Evolutionary conservation across 1,284 basidiomycete species (phyloP), one percentile per base, ranked within the genome.

Genomic region (Cryptococcus depauperatus): DNA sequence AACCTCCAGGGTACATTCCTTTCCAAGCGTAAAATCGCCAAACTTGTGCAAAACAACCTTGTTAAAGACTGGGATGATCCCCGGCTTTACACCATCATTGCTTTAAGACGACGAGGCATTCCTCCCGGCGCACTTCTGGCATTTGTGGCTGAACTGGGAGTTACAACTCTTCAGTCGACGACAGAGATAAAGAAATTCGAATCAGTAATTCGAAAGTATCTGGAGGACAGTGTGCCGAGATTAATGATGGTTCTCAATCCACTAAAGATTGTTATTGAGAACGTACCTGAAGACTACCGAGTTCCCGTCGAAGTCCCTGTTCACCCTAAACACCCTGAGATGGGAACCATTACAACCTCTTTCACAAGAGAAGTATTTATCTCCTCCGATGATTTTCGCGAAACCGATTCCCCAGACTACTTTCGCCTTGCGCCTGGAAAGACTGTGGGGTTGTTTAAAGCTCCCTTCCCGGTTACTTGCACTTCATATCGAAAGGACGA

Each of bases 1-100:
- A 91, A 84, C 62, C 72, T 99, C 38, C 89, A 95, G 57, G 95
- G 95, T 21, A 93, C 93, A 13, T 83, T 99, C 69, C 91, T 86
- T 76, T 96, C 91, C 7, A 99, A 99, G 73, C 85, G 95, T 38
- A 98, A 97, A 73, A 88, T 99, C 56, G 76, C 85, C 51, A 80
- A 83, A 48, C 80, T 99, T 5, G 93, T 99, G 39, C 81, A 85
- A 49, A 81, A 85, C 53, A 78, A 79, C 3, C 79, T 85, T 59
- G 93, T 99, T 35, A 78, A 75, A 41, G 92, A 86, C 37, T 99
- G 95, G 95, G 91, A 98, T 62, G 95, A 99, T 64, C 95, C 95
- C 35, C 83, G 95, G n/a, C 78, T 99, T 42, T 96, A 95, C 73
- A 98, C 95, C 1, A 80, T 98, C 54, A 93, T 97, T 56, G 92